Evolutionary conservation across 805 yeast species (phyloP).

Genomic region (Candida orba): DNA sequence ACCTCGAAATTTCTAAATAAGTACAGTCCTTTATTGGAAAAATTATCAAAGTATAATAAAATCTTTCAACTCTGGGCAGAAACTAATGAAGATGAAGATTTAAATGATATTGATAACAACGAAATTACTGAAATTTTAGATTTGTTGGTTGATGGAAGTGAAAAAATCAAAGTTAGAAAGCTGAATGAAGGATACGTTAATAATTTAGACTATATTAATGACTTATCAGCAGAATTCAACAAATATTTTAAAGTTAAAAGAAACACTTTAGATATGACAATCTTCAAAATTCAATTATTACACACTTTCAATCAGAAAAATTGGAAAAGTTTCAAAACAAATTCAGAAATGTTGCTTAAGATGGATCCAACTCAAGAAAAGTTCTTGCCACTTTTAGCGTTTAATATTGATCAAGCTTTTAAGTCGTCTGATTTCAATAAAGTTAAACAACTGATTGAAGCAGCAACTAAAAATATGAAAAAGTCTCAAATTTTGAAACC

Average conservation of each 20-base stretch:
- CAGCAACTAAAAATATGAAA: constrained; percentile 33
- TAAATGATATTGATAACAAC: constrained; percentile 36
- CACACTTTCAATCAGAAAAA: constrained; percentile 27
- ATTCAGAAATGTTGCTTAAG: constrained; percentile 21
- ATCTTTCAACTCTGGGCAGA: constrained; percentile 36
- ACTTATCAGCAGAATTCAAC: constrained; percentile 15
- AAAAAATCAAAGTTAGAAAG: constrained; percentile 18
- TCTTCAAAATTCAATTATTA: constrained; percentile 36
- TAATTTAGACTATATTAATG: constrained; percentile 16
- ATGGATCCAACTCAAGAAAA: constrained; percentile 13
- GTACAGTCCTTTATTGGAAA: constrained; percentile 27
- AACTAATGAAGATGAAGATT: constrained; percentile 31
- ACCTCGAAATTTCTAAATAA: constrained; percentile 47
- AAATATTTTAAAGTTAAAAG: constrained; percentile 9
- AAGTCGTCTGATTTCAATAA: constrained; percentile 28
- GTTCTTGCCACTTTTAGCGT: constrained; percentile 33
- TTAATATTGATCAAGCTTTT: constrained; percentile 31
- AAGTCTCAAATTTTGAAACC: constrained; percentile 24
- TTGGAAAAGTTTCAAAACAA: constrained; percentile 19
- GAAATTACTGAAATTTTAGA: constrained; percentile 29
- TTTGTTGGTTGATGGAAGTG: constrained; percentile 12
- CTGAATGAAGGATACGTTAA: constrained; percentile 14
- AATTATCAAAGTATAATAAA: constrained; percentile 34
- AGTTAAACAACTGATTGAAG: constrained; percentile 34
- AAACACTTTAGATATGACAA: constrained; percentile 22